Evolutionary conservation across 768 basidiomycete species (phyloP), one percentile per base, ranked within the genome.

Genomic region (Russula olivacea): DNA sequence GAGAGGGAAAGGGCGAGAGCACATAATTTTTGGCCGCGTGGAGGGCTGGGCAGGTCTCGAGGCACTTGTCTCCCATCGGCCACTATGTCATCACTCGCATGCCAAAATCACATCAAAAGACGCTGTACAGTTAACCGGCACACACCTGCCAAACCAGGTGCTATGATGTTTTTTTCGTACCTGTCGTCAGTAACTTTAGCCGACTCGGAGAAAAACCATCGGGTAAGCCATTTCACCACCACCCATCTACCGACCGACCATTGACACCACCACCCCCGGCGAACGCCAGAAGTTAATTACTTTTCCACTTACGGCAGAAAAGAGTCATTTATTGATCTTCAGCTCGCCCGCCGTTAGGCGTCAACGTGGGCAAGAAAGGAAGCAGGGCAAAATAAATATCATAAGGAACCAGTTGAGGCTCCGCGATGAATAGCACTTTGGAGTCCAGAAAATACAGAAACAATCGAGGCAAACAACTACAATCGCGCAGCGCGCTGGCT

Each of bases 211-310:
- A 56, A 61, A 52, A 47, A 38, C 23, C 15, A 38, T 49, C 57
- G 50, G 57, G 57, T 63, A 59, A 58, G 62, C 36, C 62, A 54
- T 59, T 58, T 59, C 50, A 47, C 50, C 53, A 21, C 25, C 36
- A 36, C 11, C 12, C 36, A 36, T 36, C 2, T 12, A 12, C 36
- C 25, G 14, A 40, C 38, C 38, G 38, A 36, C 30, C 30, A 19
- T 19, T 21, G 19, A 19, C 19, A 30, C 25, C 17, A 30, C 28
- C 30, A 15, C 17, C 9, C 28, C 51, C 62, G 62, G 62, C 45
- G 51, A 54, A 58, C 47, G 58, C 62, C 62, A 63, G 62, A 58
- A 63, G 57, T 54, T 49, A 59, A 54, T 63, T 63, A 34, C 28
- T 48, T 59, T 41, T 34, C 62, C 52, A 41, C 55, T 64, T 60